Evolutionary conservation across 306 rosid species (phyloP).

Genomic region (Lotus japonicus): DNA sequence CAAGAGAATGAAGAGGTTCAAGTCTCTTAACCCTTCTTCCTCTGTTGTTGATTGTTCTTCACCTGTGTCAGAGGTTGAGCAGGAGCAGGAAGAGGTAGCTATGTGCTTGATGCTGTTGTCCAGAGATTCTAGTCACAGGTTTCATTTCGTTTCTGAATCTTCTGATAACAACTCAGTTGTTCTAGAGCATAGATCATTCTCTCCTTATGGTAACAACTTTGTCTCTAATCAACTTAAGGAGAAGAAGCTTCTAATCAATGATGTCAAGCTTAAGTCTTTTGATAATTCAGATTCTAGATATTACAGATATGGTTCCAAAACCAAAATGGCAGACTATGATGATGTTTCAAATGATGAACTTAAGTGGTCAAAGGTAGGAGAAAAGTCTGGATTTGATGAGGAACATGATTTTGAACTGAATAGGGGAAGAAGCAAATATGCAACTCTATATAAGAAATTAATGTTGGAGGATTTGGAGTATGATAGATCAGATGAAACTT

Average conservation of each 20-base stretch:
- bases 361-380: no score
- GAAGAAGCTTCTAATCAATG: conserved; percentile 26
- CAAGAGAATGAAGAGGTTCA: conserved; percentile 41
- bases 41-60: no score
- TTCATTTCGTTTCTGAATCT: conserved; percentile 46
- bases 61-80: conserved; percentile 46
- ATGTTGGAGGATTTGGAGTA: no score
- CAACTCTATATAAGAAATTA: conserved; percentile 36
- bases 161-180: conserved; percentile 57
- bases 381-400: no score
- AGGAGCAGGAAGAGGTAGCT: conserved; percentile 65
- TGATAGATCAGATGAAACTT: conserved; percentile 8
- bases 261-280: conserved; percentile 30
- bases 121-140: conserved; percentile 37
- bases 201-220: conserved; percentile 28
- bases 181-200: conserved; percentile 47
- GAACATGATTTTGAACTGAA: no score
- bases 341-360: no score
- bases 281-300: conserved; percentile 48
- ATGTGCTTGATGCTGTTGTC: conserved; percentile 70
- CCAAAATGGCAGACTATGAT: no score
- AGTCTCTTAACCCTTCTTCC: conserved; percentile 24
- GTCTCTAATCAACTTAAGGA: conserved; percentile 14
- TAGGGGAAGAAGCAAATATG: conserved; percentile 12
- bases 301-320: conserved; percentile 35